phyloP scores from a whole-genome alignment of 2,329 filamentous ascomycete genomes.

The Fusarium sp. region DNA sequence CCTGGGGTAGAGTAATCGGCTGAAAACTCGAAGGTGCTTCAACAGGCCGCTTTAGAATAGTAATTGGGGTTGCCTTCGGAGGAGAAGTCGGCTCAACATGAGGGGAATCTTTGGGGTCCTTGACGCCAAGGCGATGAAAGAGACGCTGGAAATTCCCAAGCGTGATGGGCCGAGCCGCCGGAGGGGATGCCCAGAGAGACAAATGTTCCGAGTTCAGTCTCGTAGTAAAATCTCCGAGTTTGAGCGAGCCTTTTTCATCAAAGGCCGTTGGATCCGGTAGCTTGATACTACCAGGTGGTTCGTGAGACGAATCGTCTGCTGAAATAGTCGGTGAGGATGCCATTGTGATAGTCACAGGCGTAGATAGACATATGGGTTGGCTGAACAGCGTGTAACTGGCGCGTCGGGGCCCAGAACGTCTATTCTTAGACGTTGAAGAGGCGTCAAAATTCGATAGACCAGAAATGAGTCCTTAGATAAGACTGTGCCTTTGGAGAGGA shows the following conservation, averaged over 20 bases:
- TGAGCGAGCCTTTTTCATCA: neutral
- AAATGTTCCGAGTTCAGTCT: conserved; percentile 12
- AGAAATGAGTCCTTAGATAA: neutral
- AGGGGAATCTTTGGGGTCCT: neutral
- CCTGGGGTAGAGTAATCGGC: neutral
- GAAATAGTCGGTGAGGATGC: conserved; percentile 15
- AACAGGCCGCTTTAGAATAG: conserved; percentile 13
- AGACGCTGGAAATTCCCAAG: conserved; percentile 33
- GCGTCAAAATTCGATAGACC: neutral
- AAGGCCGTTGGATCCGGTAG: neutral
- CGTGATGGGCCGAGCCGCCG: neutral
- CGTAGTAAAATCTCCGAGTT: conserved; percentile 30
- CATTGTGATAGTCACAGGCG: conserved; percentile 18
- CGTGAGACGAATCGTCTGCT: conserved; percentile 26
- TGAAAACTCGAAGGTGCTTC: neutral
- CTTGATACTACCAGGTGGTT: conserved; percentile 27
- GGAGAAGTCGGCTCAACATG: neutral
- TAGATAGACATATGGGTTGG: conserved; percentile 17
- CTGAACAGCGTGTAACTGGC: neutral
- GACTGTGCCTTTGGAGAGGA: neutral
- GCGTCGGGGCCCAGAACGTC: conserved; percentile 3
- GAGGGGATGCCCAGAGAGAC: conserved; percentile 12
- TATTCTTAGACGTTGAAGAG: neutral
- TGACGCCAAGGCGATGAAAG: conserved; percentile 23
- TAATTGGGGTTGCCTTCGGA: conserved; percentile 7